These are phyloP conservation scores for Verticillium albo-atrum DNA, from an alignment of 2,329 filamentous ascomycete genomes.

Conservation along the genomic window DNA sequence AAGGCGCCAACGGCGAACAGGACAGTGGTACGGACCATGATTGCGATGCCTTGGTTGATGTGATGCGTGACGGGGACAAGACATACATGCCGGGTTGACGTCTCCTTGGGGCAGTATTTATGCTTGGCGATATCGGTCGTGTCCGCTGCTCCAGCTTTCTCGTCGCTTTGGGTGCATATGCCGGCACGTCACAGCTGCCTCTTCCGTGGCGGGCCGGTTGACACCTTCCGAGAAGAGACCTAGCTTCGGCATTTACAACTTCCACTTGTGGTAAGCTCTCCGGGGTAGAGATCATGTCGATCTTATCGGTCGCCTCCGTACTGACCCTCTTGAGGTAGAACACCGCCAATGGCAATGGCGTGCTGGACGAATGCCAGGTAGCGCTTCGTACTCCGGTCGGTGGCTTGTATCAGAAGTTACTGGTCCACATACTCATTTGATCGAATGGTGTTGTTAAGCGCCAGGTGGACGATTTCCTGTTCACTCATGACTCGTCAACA, in stretches of 20 bases:
- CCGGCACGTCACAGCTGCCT: not conserved
- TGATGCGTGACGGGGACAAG: not conserved
- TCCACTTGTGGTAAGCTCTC: not conserved
- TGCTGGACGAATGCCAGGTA: not conserved
- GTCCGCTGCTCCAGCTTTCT: not conserved
- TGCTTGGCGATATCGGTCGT: not conserved
- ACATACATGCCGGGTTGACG: not conserved
- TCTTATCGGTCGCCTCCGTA: not conserved
- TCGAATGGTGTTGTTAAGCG: not conserved
- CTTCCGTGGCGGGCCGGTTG: not conserved
- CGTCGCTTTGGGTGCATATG: not conserved
- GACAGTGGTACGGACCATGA: not conserved
- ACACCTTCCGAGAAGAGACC: not conserved
- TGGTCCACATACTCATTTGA: not conserved
- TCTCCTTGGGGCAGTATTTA: not conserved
- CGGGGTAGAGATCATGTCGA: not conserved
- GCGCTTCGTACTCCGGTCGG: not conserved
- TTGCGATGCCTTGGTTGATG: not conserved
- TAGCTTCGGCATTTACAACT: conserved; percentile 1
- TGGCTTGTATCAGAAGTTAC: not conserved
- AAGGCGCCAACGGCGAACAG: not conserved
- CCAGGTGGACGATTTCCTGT: not conserved
- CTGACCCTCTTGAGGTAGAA: not conserved
- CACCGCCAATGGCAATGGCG: not conserved
- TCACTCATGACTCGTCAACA: not conserved